Percentiles rank a stretch among this genome's conserved stretches.
Conservation (phyloP, 495 filamentous ascomycete genomes). For the Penicillium bovifimosum region DNA sequence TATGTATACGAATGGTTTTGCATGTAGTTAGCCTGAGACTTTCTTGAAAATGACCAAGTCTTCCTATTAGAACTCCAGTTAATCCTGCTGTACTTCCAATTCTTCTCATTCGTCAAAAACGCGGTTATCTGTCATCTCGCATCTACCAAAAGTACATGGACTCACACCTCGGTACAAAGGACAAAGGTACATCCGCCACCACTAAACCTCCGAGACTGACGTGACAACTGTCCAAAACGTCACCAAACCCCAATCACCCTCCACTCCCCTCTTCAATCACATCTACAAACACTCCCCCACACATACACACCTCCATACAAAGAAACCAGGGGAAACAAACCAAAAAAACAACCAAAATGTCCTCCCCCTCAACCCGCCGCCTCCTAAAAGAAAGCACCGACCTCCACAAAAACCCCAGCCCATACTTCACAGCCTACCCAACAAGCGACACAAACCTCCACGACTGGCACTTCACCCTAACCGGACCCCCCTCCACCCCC, state of each 20-base stretch:
- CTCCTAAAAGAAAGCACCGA: constrained; percentile 75
- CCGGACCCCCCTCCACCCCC: constrained; percentile 73
- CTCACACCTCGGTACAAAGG: too few relatives aligned
- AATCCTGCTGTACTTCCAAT: too few relatives aligned
- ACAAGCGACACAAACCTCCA: constrained; percentile 79
- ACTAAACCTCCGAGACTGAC: too few relatives aligned
- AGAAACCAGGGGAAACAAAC: too few relatives aligned
- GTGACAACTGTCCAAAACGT: neutral
- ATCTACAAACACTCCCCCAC: neutral
- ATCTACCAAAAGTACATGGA: too few relatives aligned
- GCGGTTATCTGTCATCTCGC: too few relatives aligned
- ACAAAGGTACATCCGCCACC: too few relatives aligned
- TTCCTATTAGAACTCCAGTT: too few relatives aligned
- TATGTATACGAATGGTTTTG: constrained; percentile 4
- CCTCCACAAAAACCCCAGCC: constrained; percentile 66
- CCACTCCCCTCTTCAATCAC: neutral
- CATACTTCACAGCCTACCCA: constrained; percentile 77
- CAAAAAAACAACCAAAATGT: constrained; percentile 22
- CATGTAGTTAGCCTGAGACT: neutral
- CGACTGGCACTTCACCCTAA: constrained; percentile 99
- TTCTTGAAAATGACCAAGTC: neutral
- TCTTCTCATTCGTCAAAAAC: too few relatives aligned
- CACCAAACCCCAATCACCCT: neutral
- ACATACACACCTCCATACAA: neutral
- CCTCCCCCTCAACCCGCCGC: constrained; percentile 46